Evolutionary conservation across 306 rosid species (phyloP).

Genomic region (Erythrophleum fordii): DNA sequence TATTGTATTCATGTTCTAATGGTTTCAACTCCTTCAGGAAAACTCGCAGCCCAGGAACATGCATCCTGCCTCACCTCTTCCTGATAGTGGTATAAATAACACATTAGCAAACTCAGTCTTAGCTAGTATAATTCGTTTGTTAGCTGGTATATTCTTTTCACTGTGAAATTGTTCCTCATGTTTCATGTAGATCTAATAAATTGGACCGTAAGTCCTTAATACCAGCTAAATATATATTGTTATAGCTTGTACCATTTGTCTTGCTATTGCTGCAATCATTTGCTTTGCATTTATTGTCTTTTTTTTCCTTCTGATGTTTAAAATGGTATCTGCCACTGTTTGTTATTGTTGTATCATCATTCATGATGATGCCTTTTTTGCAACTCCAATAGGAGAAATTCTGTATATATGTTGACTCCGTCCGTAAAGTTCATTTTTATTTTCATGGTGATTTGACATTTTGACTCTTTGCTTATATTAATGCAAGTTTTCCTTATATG

Average conservation of each 20-base stretch:
- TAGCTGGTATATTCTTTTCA: conserved; percentile 26
- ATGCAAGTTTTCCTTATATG: neutral
- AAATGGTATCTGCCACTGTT: conserved; percentile 9
- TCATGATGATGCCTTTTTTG: conserved; percentile 28
- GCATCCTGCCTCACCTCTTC: conserved; percentile 40
- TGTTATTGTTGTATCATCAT: conserved; percentile 29
- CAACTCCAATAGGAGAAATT: conserved; percentile 13
- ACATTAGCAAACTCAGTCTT: conserved; percentile 5
- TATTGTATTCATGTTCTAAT: conserved; percentile 33
- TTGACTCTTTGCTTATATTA: neutral
- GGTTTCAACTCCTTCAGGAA: conserved; percentile 60
- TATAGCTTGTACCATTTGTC: conserved; percentile 24
- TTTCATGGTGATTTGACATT: neutral
- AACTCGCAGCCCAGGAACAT: conserved; percentile 51
- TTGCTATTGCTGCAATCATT: conserved; percentile 11
- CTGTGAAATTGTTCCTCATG: neutral
- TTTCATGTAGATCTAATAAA: conserved; percentile 7
- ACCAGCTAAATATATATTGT: conserved; percentile 6
- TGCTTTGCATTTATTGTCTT: conserved; percentile 15
- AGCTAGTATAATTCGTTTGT: neutral
- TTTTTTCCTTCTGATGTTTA: neutral
- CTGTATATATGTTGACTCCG: neutral
- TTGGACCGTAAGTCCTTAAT: neutral
- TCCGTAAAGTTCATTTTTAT: neutral
- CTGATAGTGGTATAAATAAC: conserved; percentile 52